Evolutionary conservation across 495 filamentous ascomycete genomes (phyloP), one percentile per base, ranked within the genome.

Genomic region (Penicillium bialowiezense): DNA sequence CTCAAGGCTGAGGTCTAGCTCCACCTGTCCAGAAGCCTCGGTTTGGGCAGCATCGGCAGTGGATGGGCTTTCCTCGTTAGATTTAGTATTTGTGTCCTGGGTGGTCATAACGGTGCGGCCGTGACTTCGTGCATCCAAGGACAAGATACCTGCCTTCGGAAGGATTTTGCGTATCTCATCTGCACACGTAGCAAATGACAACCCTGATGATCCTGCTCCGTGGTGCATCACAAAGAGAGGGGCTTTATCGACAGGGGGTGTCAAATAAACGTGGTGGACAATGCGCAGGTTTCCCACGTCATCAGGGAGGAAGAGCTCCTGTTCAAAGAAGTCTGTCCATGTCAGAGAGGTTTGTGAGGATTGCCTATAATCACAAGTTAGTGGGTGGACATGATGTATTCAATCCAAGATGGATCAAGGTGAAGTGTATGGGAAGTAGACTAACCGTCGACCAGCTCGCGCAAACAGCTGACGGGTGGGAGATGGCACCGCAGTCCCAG

Each of bases 161-260:
- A 96, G 73, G 13, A 80, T 73, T 64, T 87, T 89, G 18, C 86
- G 81, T 38, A 97, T 81, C 56, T 92, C 85, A 10, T 80, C 70
- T 6, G 85, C 81, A 46, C 96, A 84, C 4, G 89, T 75, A 19
- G 90, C 89, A 65, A 95, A 96, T 3, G 91, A 92, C 18, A 95
- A 77, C 12, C 86, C 91, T 0, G 89, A 92, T 9, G 91, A 95
- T 28, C 91, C 91, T 33, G 89, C 91, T 15, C 91, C 91, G 67
- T 96, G 91, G 56, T 96, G 91, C 66, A 82, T 85, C 39, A 96
- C 84, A 61, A 96, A 92, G 4, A 99, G 77, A 0, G 92, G 91
- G 0, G 84, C 85, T 28, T 75, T 74, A 17, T 58, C 52, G 5
- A 62, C 60, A 2, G 80, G 81, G 3, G 78, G 74, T 6, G 75